Evolutionary conservation across 1,284 basidiomycete genomes (phyloP), one percentile per base, ranked within the genome.

Genomic region (Leucoagaricus sp.): DNA sequence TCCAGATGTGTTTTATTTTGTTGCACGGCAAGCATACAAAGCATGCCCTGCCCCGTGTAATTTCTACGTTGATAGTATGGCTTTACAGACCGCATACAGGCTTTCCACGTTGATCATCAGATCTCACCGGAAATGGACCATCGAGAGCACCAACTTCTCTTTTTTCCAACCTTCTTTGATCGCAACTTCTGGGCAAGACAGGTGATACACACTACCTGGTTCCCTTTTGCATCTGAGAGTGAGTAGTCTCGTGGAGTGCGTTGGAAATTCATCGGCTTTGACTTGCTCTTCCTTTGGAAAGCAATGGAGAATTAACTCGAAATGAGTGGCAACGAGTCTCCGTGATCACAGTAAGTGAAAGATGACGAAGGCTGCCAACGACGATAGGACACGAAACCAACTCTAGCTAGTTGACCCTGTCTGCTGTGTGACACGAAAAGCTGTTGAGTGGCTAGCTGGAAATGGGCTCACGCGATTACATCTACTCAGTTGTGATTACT

Each of bases 71-170:
- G 29, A 50, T 40, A 50, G 17, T 31, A 31, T 19, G 40, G 28
- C 34, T 23, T 15, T 17, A 21, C 42, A 23, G 15, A 44, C 12
- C 25, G 15, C 17, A n/a, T 23, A 23, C 15, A 36, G 33, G 21
- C 42, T 36, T 44, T 46, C 51, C 51, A 45, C 42, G 51, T 53
- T 53, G 29, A 25, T 17, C 42, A 45, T 46, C 42, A 42, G 53
- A 55, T 55, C 46, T 34, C 7, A 33, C 38, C 38, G 26, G 21
- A 42, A 55, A 55, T 49, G 48, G 46, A 9, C 25, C 28, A 28
- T 19, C 25, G 48, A 46, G 9, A 49, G 46, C n/a, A 36, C 23
- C 28, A 13, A n/a, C 26, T 28, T 17, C 15, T 34, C 36, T 41
- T 26, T 46, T 25, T 47, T 48, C 21, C n/a, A 21, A 53, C 19